Base-by-base conservation (phyloP, 176 grass and related monocot genomes). In the Bonia amplexicaulis region DNA sequence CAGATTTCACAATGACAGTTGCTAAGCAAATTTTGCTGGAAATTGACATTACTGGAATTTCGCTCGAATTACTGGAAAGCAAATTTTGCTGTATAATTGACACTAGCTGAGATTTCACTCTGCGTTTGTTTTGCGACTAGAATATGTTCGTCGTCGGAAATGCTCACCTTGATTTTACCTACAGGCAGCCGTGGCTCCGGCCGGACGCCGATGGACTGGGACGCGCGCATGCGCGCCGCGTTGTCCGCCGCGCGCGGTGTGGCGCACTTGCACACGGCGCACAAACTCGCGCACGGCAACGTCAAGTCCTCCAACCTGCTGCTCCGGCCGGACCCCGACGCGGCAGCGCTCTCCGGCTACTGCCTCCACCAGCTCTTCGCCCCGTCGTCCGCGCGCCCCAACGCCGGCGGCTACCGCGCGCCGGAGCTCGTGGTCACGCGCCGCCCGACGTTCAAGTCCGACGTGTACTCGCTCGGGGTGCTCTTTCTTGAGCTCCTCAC, bases 401-500 rank as follows among this genome's bases (percentile, higher is more conserved):
- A 69, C 25, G 73, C 27, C 4, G 90, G 85, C 16, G 85, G 76
- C 7, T 93, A 98, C 82, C 93, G 91, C 3, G 95, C 95, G 5
- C 95, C 89, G 45, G 95, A 98, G 82, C 89, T 95, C 22, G 64
- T 80, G 55, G 89, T 88, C 84, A 76, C 87, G 48, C 92, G 95
- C 8, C 88, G 80, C 14, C 93, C 91, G 39, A 98, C 93, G 35
- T 80, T 89, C 82, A 74, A 76, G 73, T 95, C 95, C 5, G 95
- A 98, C 49, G 89, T 95, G 47, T 98, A 98, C 89, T 86, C 90
- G 67, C 89, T 95, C 7, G 95, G 95, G 9, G 93, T 98, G 58
- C 83, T 98, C 17, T 61, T 97, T 23, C 87, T 98, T 4, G 95
- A 98, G 83, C 69, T 98, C 66, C 91, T 98, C 2, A 93, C 93